A percentile compares a stretch with the other conserved stretches of the same genome.
phyloP scores from a whole-genome alignment of 805 yeast species.

The Wickerhamomyces rabaulensis region DNA sequence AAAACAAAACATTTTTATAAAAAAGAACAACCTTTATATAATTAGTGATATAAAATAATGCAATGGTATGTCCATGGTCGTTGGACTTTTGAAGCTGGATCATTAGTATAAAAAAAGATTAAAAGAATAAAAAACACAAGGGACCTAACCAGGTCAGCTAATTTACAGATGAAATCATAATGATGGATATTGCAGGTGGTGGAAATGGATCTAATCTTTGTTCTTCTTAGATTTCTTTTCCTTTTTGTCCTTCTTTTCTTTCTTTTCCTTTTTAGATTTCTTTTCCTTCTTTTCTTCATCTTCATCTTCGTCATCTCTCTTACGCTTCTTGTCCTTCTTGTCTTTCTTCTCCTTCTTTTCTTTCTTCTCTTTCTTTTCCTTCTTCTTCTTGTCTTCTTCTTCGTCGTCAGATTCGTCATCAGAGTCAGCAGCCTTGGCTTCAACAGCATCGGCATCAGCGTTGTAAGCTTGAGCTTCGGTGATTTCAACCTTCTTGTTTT shows the following conservation, averaged over 20 bases:
- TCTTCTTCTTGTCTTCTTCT: conserved; percentile 31
- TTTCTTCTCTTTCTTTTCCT: conserved; percentile 31
- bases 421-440: conserved; percentile 33
- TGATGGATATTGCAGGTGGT: background rate
- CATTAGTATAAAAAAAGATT: background rate
- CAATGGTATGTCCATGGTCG: background rate
- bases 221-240: conserved; percentile 17
- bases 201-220: conserved; percentile 1
- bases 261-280: conserved; percentile 28
- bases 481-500: conserved; percentile 81
- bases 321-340: conserved; percentile 30
- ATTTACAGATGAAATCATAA: background rate
- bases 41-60: background rate
- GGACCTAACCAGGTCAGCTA: background rate
- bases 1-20: background rate
- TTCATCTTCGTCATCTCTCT: conserved; percentile 28
- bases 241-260: conserved; percentile 17
- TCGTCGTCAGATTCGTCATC: conserved; percentile 34
- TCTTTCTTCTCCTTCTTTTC: conserved; percentile 31
- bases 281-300: conserved; percentile 31
- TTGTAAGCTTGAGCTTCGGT: conserved; percentile 85
- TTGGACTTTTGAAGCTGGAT: too few species aligned
- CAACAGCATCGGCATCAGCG: conserved; percentile 86
- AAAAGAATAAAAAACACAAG: background rate
- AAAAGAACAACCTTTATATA: background rate